phyloP scores from a whole-genome alignment of 768 basidiomycete genomes.

The Lactarius quietus region DNA sequence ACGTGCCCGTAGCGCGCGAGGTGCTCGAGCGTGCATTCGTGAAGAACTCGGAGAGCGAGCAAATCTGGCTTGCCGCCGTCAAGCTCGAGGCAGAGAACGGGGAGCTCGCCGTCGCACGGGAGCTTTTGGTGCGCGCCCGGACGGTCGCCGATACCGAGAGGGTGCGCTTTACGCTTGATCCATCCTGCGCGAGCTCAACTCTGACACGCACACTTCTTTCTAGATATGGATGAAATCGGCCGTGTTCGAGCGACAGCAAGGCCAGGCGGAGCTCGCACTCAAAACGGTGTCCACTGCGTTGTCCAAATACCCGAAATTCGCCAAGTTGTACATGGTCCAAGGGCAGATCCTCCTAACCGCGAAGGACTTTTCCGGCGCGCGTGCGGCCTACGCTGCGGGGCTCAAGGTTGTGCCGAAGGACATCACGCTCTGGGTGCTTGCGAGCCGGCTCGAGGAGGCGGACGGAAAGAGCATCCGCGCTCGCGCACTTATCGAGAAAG shows the following conservation, averaged over 20 bases:
- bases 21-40: slow-evolving; percentile 88
- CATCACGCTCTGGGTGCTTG: slow-evolving; percentile 83
- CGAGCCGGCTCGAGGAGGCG: slow-evolving; percentile 84
- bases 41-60: slow-evolving; percentile 94
- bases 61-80: slow-evolving; percentile 96
- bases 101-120: slow-evolving; percentile 79
- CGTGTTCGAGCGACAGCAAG: slow-evolving; percentile 90
- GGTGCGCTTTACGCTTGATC: slow-evolving; percentile 38
- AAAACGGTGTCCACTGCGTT: slow-evolving; percentile 72
- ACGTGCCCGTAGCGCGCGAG: slow-evolving; percentile 86
- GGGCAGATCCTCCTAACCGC: slow-evolving; percentile 80
- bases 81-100: slow-evolving; percentile 97
- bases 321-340: slow-evolving; percentile 96
- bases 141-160: slow-evolving; percentile 92
- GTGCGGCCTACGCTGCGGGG: slow-evolving; percentile 79
- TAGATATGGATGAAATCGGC: slow-evolving; percentile 99
- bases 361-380: slow-evolving; percentile 57
- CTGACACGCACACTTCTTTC: slow-evolving; percentile 6
- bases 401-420: slow-evolving; percentile 86
- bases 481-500: slow-evolving; percentile 86
- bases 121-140: slow-evolving; percentile 84
- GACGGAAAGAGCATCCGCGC: slow-evolving; percentile 92
- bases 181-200: not conserved
- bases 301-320: slow-evolving; percentile 79
- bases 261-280: slow-evolving; percentile 67